A percentile compares a stretch with the other conserved stretches of the same genome.
These are phyloP conservation scores for Cercophora newfieldiana DNA, from an alignment of 495 filamentous ascomycete genomes.

Conservation along the genomic window DNA sequence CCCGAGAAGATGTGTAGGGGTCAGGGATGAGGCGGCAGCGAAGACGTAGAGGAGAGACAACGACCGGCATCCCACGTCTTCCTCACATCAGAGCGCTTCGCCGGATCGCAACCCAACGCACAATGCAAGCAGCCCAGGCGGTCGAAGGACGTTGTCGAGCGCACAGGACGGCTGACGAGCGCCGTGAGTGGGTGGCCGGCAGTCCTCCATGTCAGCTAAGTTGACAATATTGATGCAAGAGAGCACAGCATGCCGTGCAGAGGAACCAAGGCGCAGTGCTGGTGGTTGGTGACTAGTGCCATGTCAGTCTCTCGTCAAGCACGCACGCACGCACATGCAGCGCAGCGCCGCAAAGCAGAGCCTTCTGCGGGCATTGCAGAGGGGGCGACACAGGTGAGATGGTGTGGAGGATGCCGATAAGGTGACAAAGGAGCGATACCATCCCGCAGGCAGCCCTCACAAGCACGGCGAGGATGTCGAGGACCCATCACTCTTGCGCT, in stretches of 20 bases:
- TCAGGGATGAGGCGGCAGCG: not conserved
- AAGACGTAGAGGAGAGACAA: not conserved
- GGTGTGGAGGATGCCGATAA: not conserved
- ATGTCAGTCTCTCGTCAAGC: not conserved
- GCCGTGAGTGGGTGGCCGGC: not conserved
- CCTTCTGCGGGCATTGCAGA: not conserved
- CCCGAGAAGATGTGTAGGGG: not conserved
- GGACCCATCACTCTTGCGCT: not conserved
- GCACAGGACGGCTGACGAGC: not conserved
- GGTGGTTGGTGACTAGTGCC: not conserved
- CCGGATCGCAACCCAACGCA: not conserved
- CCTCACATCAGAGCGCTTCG: not conserved
- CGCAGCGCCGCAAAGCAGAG: not conserved
- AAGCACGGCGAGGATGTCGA: not conserved
- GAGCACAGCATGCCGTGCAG: conserved; percentile 11
- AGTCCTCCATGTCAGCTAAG: not conserved
- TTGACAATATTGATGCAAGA: conserved; percentile 10
- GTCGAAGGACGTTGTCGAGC: not conserved
- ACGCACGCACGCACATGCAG: not conserved
- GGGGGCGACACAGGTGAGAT: not conserved
- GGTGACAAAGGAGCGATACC: not conserved
- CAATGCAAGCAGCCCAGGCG: not conserved
- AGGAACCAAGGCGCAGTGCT: not conserved
- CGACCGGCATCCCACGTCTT: not conserved
- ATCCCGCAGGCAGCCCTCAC: not conserved